These are phyloP conservation scores for Podaxis mareebaensis DNA, from an alignment of 768 basidiomycete species.

Conservation along the genomic window DNA sequence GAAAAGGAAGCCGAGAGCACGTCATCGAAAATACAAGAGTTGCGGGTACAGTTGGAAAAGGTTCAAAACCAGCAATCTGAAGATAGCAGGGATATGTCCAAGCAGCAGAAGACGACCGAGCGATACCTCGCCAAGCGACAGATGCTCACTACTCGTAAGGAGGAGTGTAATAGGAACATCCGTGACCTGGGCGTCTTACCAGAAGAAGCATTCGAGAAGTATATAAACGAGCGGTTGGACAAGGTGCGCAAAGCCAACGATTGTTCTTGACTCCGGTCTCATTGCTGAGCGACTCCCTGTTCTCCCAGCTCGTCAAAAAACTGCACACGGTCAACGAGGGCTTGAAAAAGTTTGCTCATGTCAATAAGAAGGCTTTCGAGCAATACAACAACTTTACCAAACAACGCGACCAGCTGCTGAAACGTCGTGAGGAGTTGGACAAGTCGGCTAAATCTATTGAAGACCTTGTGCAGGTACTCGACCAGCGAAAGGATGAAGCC, in stretches of 20 bases:
- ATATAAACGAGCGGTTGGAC: slow-evolving; percentile 85
- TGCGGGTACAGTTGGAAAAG: slow-evolving; percentile 65
- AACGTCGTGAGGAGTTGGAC: slow-evolving; percentile 89
- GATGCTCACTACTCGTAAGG: slow-evolving; percentile 80
- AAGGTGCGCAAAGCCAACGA: slow-evolving; percentile 50
- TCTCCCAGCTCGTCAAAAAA: slow-evolving; percentile 79
- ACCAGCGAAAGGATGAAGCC: slow-evolving; percentile 97
- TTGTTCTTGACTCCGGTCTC: background rate
- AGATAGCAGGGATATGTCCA: slow-evolving; percentile 83
- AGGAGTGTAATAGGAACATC: slow-evolving; percentile 94
- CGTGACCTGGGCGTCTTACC: slow-evolving; percentile 95
- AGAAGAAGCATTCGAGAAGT: slow-evolving; percentile 97
- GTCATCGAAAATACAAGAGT: slow-evolving; percentile 63
- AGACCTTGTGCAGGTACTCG: slow-evolving; percentile 89
- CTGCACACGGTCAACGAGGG: slow-evolving; percentile 91
- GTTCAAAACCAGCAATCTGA: slow-evolving; percentile 83
- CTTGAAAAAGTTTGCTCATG: slow-evolving; percentile 95
- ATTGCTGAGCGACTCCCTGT: background rate
- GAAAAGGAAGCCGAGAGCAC: slow-evolving; percentile 74
- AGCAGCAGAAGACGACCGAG: slow-evolving; percentile 94
- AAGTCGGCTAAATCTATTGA: slow-evolving; percentile 87
- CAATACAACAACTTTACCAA: slow-evolving; percentile 98
- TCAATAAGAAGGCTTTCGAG: slow-evolving; percentile 99
- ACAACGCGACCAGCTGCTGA: slow-evolving; percentile 87
- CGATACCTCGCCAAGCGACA: slow-evolving; percentile 91